Conservation (phyloP, 2,329 filamentous ascomycete species). For the Colletotrichum sp. region DNA sequence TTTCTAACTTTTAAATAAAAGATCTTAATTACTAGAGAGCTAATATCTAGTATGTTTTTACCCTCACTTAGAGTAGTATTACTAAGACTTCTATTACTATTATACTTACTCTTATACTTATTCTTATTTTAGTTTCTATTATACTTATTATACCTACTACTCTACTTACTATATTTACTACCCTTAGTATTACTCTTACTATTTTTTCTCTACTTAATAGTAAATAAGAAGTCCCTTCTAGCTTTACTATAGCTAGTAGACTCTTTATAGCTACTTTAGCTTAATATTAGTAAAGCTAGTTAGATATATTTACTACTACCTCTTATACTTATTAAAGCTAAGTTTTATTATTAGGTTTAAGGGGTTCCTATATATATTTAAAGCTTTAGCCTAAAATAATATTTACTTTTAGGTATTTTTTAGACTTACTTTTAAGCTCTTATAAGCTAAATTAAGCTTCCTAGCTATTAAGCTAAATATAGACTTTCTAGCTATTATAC, state of each 20-base stretch:
- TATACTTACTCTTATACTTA: no score
- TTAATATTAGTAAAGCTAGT: background rate
- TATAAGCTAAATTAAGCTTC: background rate
- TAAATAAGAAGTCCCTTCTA: rapidly evolving
- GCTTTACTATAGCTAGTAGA: background rate
- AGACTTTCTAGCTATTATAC: background rate
- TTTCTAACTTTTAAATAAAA: no score
- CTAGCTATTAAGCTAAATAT: background rate
- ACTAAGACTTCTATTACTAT: rapidly evolving
- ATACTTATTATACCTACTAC: no score
- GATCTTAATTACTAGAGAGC: no score
- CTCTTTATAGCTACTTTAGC: background rate
- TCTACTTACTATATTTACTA: no score
- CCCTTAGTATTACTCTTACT: rapidly evolving
- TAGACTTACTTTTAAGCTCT: background rate
- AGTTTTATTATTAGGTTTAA: background rate
- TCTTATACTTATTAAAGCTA: background rate
- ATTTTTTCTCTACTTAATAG: background rate
- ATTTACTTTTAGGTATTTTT: background rate
- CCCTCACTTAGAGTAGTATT: no score
- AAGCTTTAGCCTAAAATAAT: background rate
- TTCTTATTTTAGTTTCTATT: rapidly evolving
- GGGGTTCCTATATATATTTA: background rate
- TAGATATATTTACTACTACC: background rate
- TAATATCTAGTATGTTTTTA: no score